Conservation (phyloP, 169 alveolate species). For the Plasmodium knowlesi region DNA sequence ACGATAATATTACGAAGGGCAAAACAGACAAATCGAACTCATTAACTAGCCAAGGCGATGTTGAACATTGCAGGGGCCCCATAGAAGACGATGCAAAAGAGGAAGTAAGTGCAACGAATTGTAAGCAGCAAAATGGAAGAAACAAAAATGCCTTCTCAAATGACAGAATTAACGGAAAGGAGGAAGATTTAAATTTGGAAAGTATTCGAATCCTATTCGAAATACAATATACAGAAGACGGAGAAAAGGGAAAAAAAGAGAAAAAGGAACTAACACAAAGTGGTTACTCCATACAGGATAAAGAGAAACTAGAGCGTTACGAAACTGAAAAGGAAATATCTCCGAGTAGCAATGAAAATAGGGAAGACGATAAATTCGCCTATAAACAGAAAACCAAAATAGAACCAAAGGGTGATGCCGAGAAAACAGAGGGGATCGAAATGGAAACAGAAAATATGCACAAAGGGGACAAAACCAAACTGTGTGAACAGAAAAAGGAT, state of each 20-base stretch:
- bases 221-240: not conserved
- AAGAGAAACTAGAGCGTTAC: not conserved
- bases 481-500: not conserved
- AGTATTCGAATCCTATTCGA: not conserved
- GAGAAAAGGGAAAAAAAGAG: not conserved
- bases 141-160: not conserved
- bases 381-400: not conserved
- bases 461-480: not conserved
- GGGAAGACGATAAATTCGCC: not conserved
- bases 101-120: not conserved
- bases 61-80: not conserved
- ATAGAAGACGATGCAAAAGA: not conserved
- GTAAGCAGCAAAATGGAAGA: not conserved
- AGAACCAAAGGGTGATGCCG: not conserved
- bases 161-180: not conserved
- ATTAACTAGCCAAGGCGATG: not conserved
- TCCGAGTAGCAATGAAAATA: not conserved
- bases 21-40: not conserved
- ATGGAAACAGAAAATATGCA: not conserved
- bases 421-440: not conserved
- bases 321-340: not conserved
- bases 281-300: not conserved
- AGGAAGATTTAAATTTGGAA: not conserved
- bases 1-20: not conserved
- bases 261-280: not conserved